Base-by-base conservation (phyloP, 1,139 yeast genomes). In the Nakaseomyces sp. region DNA sequence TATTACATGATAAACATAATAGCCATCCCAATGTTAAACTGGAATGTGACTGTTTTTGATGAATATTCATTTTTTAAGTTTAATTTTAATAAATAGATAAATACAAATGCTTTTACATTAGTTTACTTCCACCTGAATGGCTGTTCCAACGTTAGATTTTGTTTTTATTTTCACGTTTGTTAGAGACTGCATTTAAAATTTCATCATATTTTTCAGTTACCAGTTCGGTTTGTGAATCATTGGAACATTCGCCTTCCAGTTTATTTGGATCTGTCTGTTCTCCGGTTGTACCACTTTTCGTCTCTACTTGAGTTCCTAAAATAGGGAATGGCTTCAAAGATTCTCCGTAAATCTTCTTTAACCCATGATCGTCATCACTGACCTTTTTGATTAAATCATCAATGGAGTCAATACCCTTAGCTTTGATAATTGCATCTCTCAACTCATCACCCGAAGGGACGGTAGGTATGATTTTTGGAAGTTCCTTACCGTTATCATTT, bases 391-490 rank as follows among this genome's bases (percentile, higher is more conserved):
- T 81, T 53, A 84, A 71, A 47, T 82, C 87, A 12, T 74, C 73
- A 5, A 84, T 84, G 16, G 83, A 76, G 48, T 79, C 80, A 44
- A 82, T 76, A 45, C 93, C 93, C 56, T 83, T 83, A 3, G 89
- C 89, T 45, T 77, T 76, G 43, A 83, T 78, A 38, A 83, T 80
- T 0, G 91, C 88, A 48, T 81, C 85, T 47, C 94, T 69, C 33
- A 85, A 67, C 57, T 83, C 88, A 3, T 80, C 72, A 16, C 94
- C 94, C 0, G 89, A 77, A 1, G 89, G 89, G 42, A 82, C 68
- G 42, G 64, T 66, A 2, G 65, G 58, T 4, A 46, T 47, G 6
- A 32, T 32, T 28, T 48, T 50, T 22, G 49, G 43, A 46, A 41
- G 26, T 9, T 17, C 37, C 4, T 10, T 30, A 15, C 13, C 32